A percentile compares a stretch with the other conserved stretches of the same genome.
Conservation (phyloP, 1,284 basidiomycete species). For the Porphyrellus sp. region DNA sequence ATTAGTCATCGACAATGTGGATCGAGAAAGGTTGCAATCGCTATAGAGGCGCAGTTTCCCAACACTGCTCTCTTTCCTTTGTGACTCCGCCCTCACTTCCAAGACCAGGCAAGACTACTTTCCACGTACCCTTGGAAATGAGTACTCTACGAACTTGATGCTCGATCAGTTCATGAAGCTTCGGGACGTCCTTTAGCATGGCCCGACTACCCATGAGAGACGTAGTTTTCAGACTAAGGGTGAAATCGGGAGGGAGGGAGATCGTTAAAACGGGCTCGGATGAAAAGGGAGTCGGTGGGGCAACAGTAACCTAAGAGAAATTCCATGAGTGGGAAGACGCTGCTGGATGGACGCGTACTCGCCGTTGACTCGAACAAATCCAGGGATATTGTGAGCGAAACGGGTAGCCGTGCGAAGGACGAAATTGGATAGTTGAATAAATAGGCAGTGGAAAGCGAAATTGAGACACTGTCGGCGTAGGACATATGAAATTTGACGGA, state of each 20-base stretch:
- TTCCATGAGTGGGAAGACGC: constrained; percentile 4
- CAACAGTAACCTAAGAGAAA: constrained; percentile 44
- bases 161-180: constrained; percentile 78
- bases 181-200: constrained; percentile 79
- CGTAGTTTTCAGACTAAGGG: constrained; percentile 66
- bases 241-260: constrained; percentile 62
- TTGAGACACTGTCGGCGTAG: constrained; percentile 68
- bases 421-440: constrained; percentile 79
- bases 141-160: constrained; percentile 64
- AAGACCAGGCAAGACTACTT: constrained; percentile 64
- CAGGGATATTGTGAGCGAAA: constrained; percentile 73
- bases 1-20: background rate
- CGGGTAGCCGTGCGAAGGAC: constrained; percentile 75
- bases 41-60: constrained; percentile 1
- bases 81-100: constrained; percentile 44
- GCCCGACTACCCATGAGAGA: constrained; percentile 81
- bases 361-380: constrained; percentile 73
- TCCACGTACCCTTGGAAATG: constrained; percentile 63
- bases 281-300: constrained; percentile 48
- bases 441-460: constrained; percentile 78
- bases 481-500: constrained; percentile 53
- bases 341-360: constrained; percentile 28
- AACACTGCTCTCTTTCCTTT: constrained; percentile 35
- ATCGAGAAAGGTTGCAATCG: background rate
- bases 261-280: constrained; percentile 55